phyloP scores from a whole-genome alignment of 495 filamentous ascomycete species.

The Podospora pseudoanserina region DNA sequence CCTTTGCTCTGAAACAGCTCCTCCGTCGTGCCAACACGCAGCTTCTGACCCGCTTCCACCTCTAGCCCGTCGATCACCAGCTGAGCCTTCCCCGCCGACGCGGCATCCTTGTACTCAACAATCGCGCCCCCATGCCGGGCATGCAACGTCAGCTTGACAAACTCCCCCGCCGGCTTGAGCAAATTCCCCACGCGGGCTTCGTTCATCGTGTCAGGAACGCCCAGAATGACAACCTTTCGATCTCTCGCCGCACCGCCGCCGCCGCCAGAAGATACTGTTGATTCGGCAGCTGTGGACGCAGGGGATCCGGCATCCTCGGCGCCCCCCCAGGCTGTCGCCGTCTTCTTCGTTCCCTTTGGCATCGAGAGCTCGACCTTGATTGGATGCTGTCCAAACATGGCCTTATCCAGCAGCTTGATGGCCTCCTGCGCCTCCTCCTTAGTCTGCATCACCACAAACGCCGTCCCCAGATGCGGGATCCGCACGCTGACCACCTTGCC shows the following conservation, averaged over 20 bases:
- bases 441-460: slow-evolving; percentile 69
- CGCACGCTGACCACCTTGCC: slow-evolving; percentile 68
- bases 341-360: slow-evolving; percentile 36
- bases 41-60: slow-evolving; percentile 58
- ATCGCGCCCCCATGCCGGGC: slow-evolving; percentile 84
- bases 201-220: slow-evolving; percentile 69
- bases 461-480: slow-evolving; percentile 65
- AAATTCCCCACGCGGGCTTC: slow-evolving; percentile 63
- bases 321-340: slow-evolving; percentile 32
- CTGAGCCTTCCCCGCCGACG: slow-evolving; percentile 68
- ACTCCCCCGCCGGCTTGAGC: slow-evolving; percentile 60
- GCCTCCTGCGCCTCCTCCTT: slow-evolving; percentile 68
- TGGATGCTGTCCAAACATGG: slow-evolving; percentile 63
- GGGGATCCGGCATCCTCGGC: slow-evolving; percentile 19
- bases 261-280: slow-evolving; percentile 23
- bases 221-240: slow-evolving; percentile 60
- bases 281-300: slow-evolving; percentile 27
- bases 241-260: slow-evolving; percentile 36
- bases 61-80: slow-evolving; percentile 71
- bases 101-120: slow-evolving; percentile 70
- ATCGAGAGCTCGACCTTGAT: slow-evolving; percentile 65
- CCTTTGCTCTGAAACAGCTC: slow-evolving; percentile 64
- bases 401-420: slow-evolving; percentile 65
- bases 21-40: slow-evolving; percentile 63
- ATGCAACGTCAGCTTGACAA: slow-evolving; percentile 63